Conservation (phyloP, 805 yeast genomes). For the Lipomyces orientalis region DNA sequence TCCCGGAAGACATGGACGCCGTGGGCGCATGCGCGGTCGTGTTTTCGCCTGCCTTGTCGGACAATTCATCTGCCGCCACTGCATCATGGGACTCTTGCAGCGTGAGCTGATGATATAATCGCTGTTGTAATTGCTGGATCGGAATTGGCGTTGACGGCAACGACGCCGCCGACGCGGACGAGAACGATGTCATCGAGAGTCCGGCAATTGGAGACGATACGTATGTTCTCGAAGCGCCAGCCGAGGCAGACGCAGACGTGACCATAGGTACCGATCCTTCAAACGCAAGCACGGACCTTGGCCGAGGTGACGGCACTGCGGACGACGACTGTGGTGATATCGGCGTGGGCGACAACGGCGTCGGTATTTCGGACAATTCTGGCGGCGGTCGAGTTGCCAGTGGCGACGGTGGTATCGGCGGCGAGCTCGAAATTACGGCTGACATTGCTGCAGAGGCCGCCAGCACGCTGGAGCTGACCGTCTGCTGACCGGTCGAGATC, state of each 20-base stretch:
- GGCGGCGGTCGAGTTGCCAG: slow-evolving; percentile 14
- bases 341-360: slow-evolving; percentile 34
- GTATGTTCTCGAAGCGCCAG: background rate
- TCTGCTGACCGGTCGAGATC: slow-evolving; percentile 1
- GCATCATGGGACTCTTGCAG: slow-evolving; percentile 19
- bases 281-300: background rate
- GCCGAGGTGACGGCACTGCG: slow-evolving; percentile 1
- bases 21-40: slow-evolving; percentile 4
- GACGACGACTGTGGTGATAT: background rate
- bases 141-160: slow-evolving; percentile 3
- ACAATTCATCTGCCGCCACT: background rate
- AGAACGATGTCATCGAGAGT: background rate
- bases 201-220: background rate
- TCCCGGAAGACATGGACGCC: background rate
- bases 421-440: slow-evolving; percentile 15
- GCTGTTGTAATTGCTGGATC: slow-evolving; percentile 18
- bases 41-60: too few relatives aligned
- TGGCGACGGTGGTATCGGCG: slow-evolving; percentile 34
- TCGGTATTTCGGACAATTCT: slow-evolving; percentile 26
- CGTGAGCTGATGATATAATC: slow-evolving; percentile 19
- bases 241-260: background rate
- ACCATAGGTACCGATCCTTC: background rate
- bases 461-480: slow-evolving; percentile 20
- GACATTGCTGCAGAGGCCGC: slow-evolving; percentile 32
- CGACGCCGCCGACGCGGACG: background rate